Base-by-base conservation (phyloP, 2,329 filamentous ascomycete genomes). In the Decorospora gaudefroyi region DNA sequence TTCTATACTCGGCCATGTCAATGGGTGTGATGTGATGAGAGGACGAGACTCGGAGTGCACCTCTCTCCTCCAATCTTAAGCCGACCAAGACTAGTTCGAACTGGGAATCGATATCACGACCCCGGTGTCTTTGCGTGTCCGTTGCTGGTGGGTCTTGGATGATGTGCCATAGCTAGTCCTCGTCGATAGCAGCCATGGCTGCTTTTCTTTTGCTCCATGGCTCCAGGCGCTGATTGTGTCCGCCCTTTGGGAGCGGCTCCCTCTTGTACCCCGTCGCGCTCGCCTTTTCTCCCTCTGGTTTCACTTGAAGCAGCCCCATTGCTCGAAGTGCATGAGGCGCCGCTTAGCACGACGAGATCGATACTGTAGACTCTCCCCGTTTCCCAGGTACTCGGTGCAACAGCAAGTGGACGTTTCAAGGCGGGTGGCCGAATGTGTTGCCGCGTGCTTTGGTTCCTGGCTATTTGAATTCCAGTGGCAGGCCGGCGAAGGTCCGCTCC, bases 361-460 rank as follows among this genome's bases (percentile, higher is more conserved):
- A 65, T 65, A 59, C 54, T 57, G 57, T 61, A 51, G 4, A 34
- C 37, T 47, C 49, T 49, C 42, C 49, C 53, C 48, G 49, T 62
- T 50, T 59, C 51, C 55, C 55, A 59, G 57, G 63, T 52, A 57
- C 53, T 54, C 55, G 59, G 69, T 71, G 67, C 65, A 61, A 71
- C 69, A 51, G 39, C 56, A 54, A 57, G 53, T 62, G 53, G 59
- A 58, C 67, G 64, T 69, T 70, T 68, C 63, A 65, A 61, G 55
- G 57, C 61, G 62, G 53, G 57, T 64, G 58, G 50, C 59, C 56
- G 47, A 60, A 62, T 57, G 67, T 66, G 67, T 68, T 61, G 66
- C 68, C 67, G 59, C 59, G 58, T 58, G 61, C 60, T 61, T 65
- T 68, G 50, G 69, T 72, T 55, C 68, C 69, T 71, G 67, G 68